Evolutionary conservation across 108 stramenopile genomes (phyloP), one percentile per base, ranked within the genome.

Genomic region (Seminavis robusta): DNA sequence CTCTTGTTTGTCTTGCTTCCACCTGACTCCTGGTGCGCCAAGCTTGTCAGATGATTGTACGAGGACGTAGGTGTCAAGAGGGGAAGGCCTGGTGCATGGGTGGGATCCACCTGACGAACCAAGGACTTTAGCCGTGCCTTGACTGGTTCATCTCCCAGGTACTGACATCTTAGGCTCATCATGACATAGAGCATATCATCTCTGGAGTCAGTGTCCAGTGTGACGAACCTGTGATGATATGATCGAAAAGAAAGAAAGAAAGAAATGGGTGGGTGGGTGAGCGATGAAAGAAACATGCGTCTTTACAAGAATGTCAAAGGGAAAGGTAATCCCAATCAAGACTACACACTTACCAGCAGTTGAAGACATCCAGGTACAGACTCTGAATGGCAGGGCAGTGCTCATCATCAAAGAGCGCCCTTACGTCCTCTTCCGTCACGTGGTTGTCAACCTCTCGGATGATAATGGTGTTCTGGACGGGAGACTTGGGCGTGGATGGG

Each of bases 151-250:
- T 73, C 75, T n/a, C 56, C 65, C 41, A 73, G 58, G 19, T 44
- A 69, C 40, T 64, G 60, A 24, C 47, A 21, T 25, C 72, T 56
- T 8, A 81, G 62, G 10, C 51, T 43, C 34, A 81, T 47, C 59
- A 81, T 58, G 3, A 81, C 62, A 51, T 55, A 19, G 61, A 81
- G 28, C 70, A 80, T 67, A 17, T 67, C 70, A 47, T 74, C 66
- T 36, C 54, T 61, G 7, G 74, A 76, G 11, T 31, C 47, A 9
- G 67, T 69, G 34, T 69, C 74, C 43, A 81, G 51, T 2, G 71
- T 65, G 16, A 81, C 71, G 46, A 73, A 81, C 80, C 79, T 80
- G 52, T 53, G 15, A 15, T 17, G 20, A 27, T 8, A 50, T n/a
- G n/a, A n/a, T n/a, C n/a, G n/a, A 27, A 61, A 39, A 56, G 5